Conservation (phyloP, 106 monocot genomes). For the Phalaenopsis equestris region DNA sequence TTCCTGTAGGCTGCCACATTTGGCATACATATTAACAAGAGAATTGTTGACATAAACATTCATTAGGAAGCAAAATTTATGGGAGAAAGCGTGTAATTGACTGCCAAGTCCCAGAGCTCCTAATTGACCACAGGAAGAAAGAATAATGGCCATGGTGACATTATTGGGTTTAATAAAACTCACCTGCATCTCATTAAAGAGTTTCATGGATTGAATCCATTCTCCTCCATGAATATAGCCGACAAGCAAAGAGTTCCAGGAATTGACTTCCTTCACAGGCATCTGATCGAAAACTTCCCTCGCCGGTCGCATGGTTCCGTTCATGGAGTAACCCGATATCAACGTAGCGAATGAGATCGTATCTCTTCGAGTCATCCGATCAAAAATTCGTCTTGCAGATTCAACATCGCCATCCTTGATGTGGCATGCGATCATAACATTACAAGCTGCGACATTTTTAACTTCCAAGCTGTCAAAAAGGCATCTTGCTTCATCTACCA, state of each 20-base stretch:
- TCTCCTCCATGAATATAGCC: conserved; percentile 31
- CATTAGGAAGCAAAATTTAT: conserved; percentile 17
- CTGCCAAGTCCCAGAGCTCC: conserved; percentile 24
- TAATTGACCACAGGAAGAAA: conserved; percentile 35
- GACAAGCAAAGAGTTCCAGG: conserved; percentile 30
- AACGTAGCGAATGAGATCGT: conserved; percentile 29
- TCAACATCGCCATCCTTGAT: conserved; percentile 23
- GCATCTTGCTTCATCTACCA: conserved; percentile 14
- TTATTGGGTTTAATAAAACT: conserved; percentile 22
- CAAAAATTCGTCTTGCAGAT: conserved; percentile 23
- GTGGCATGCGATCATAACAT: conserved; percentile 41
- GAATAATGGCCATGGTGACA: conserved; percentile 30
- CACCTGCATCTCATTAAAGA: conserved; percentile 23
- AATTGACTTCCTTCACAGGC: conserved; percentile 19
- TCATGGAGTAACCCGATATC: conserved; percentile 23
- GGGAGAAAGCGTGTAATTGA: conserved; percentile 31
- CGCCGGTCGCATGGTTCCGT: conserved; percentile 16
- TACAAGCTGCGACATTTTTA: conserved; percentile 27
- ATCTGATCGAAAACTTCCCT: conserved; percentile 31
- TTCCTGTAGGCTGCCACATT: conserved; percentile 31
- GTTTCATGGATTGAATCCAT: conserved; percentile 24
- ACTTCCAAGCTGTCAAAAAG: conserved; percentile 13
- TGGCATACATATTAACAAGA: conserved; percentile 48
- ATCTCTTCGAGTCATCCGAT: conserved; percentile 27
- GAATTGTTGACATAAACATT: conserved; percentile 32